These are phyloP conservation scores for Aciculosporium take DNA, from an alignment of 2,329 filamentous ascomycete genomes.

Conservation along the genomic window DNA sequence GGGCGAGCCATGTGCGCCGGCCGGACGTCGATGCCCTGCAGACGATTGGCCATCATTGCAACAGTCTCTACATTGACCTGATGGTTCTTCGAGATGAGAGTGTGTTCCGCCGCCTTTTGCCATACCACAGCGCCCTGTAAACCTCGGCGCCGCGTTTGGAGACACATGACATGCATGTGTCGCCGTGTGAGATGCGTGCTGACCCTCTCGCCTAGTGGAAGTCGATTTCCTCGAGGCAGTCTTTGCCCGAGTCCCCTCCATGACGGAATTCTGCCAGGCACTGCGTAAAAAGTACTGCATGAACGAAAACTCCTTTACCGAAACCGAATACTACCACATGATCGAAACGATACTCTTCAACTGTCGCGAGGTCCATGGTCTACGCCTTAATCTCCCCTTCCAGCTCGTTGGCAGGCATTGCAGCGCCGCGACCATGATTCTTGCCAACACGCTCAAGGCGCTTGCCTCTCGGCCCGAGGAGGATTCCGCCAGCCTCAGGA, in stretches of 20 bases:
- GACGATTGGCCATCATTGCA: conserved; percentile 32
- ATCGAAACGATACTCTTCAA: conserved; percentile 29
- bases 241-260: conserved; percentile 30
- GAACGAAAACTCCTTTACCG: conserved; percentile 33
- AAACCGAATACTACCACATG: conserved; percentile 28
- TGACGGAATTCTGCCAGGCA: conserved; percentile 29
- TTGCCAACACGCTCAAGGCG: conserved; percentile 37
- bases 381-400: conserved; percentile 38
- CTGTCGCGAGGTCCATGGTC: conserved; percentile 28
- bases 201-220: conserved; percentile 25
- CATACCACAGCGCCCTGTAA: too few relatives aligned
- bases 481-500: conserved; percentile 26
- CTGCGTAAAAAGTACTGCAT: conserved; percentile 33
- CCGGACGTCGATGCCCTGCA: conserved; percentile 27
- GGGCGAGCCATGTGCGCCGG: conserved; percentile 17
- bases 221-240: conserved; percentile 32
- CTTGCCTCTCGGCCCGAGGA: conserved; percentile 31
- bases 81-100: conserved; percentile 38
- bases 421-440: conserved; percentile 33
- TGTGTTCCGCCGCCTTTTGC: conserved; percentile 18
- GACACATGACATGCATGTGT: too few relatives aligned
- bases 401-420: conserved; percentile 32
- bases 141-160: too few relatives aligned
- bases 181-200: too few relatives aligned
- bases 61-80: conserved; percentile 35